Evolutionary conservation across 495 filamentous ascomycete species (phyloP), one percentile per base, ranked within the genome.

Genomic region (Xylona heveae): DNA sequence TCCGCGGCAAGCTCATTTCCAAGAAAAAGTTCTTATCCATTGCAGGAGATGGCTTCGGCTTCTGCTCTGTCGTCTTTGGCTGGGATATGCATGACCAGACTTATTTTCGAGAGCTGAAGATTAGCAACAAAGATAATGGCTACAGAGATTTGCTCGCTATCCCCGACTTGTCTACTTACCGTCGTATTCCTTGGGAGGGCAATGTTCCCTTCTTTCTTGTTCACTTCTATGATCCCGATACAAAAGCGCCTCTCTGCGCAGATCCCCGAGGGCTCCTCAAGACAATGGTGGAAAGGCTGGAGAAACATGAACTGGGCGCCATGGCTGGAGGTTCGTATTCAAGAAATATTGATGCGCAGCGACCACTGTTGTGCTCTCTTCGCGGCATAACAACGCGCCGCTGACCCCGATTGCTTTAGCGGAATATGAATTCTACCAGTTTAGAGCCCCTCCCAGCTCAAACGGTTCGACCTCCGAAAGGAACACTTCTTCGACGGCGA

Each of bases 1-100:
- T 93, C 17, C 79, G 88, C 12, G 88, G 88, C 35, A 97, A 97
- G 56, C 65, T 97, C 24, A 73, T 97, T 47, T 78, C 83, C 42
- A 94, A 93, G 59, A 78, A 76, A 49, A 97, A 97, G 55, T 97
- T 97, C 54, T 54, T 94, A 3, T 82, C 77, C 5, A 66, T 97
- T 31, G 74, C 72, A 15, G 50, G 69, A 28, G 64, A 71, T 25
- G 88, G 88, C 28, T 97, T 97, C 43, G 88, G 88, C 13, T 97
- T 94, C 61, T 97, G 88, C 60, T 85, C 78, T 3, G 82, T 94
- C 34, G 67, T 97, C 22, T 94, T 93, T 43, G 88, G 84, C 44
- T 94, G 85, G 85, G 88, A 97, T 42, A 92, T 93, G 79, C 85
- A 94, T 53, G 88, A 97, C 44, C 61, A 64, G 48, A 88, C 80